phyloP scores from a whole-genome alignment of 352 stramenopile species.

The Discostella stelligera region DNA sequence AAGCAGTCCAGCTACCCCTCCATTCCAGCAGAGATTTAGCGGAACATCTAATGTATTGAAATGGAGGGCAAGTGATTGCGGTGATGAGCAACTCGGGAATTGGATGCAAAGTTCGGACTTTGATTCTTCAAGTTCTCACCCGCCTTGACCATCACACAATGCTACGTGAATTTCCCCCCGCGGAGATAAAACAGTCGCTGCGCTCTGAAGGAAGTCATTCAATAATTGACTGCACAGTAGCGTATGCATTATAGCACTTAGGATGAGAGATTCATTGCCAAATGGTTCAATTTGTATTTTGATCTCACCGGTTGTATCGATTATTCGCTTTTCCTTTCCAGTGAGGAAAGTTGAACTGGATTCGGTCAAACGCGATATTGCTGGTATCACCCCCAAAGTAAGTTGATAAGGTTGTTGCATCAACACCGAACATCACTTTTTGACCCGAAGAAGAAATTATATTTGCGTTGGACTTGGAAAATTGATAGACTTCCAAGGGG shows the following conservation, averaged over 20 bases:
- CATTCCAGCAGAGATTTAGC: constrained; percentile 57
- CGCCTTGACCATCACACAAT: constrained; percentile 66
- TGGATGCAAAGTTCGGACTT: neutral
- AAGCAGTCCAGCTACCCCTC: constrained; percentile 66
- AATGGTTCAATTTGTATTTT: neutral
- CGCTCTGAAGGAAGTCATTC: constrained; percentile 65
- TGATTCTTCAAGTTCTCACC: constrained; percentile 13
- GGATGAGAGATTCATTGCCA: neutral
- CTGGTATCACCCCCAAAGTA: constrained; percentile 40
- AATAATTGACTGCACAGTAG: constrained; percentile 44
- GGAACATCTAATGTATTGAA: neutral
- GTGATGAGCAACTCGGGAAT: neutral
- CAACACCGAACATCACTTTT: constrained; percentile 60
- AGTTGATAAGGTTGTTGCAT: constrained; percentile 58
- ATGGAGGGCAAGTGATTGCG: neutral
- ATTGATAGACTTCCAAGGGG: constrained; percentile 59
- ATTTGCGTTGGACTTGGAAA: constrained; percentile 53
- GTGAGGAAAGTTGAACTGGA: constrained; percentile 82
- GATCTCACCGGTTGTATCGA: constrained; percentile 58
- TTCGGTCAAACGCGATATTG: constrained; percentile 58
- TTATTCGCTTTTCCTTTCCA: constrained; percentile 77
- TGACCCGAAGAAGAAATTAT: constrained; percentile 40
- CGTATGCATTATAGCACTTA: neutral
- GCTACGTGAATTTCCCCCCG: constrained; percentile 71
- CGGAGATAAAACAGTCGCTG: constrained; percentile 39